These are phyloP conservation scores for Penicillium decumbens DNA, from an alignment of 2,329 filamentous ascomycete species.

Conservation along the genomic window DNA sequence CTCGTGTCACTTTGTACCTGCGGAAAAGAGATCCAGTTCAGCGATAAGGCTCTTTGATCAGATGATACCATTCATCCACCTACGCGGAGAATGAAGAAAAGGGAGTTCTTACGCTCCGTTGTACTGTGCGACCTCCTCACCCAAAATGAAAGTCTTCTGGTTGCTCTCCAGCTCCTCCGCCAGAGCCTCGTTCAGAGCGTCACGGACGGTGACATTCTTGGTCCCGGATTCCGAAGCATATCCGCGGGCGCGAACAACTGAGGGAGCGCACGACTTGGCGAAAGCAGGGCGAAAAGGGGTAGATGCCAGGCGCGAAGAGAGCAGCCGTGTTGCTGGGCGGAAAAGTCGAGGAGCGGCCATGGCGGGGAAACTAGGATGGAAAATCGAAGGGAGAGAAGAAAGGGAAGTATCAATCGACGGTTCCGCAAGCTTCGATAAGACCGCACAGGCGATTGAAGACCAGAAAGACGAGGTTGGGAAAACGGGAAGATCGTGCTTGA, in stretches of 20 bases:
- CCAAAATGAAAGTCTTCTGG: slow-evolving; percentile 89
- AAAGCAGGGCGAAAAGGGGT: slow-evolving; percentile 52
- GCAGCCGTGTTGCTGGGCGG: slow-evolving; percentile 59
- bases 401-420: slow-evolving; percentile 13
- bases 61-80: not conserved
- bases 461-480: slow-evolving; percentile 13
- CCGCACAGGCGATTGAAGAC: slow-evolving; percentile 14
- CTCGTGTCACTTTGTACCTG: slow-evolving; percentile 98
- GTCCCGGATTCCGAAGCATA: slow-evolving; percentile 58
- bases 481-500: slow-evolving; percentile 13
- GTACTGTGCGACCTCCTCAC: slow-evolving; percentile 99
- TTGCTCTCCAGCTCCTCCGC: slow-evolving; percentile 95
- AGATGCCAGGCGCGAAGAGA: slow-evolving; percentile 51
- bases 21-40: slow-evolving; percentile 32
- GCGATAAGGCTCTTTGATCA: slow-evolving; percentile 18
- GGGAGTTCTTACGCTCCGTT: slow-evolving; percentile 71
- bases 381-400: slow-evolving; percentile 34
- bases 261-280: slow-evolving; percentile 48
- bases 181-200: slow-evolving; percentile 95
- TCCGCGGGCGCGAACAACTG: slow-evolving; percentile 47
- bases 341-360: slow-evolving; percentile 61
- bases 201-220: slow-evolving; percentile 95
- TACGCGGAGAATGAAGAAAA: slow-evolving; percentile 1
- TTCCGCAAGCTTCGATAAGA: slow-evolving; percentile 17
- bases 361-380: slow-evolving; percentile 46